Evolutionary conservation across 2,329 filamentous ascomycete species (phyloP), one percentile per base, ranked within the genome.

Genomic region (Aspergillus ruber): DNA sequence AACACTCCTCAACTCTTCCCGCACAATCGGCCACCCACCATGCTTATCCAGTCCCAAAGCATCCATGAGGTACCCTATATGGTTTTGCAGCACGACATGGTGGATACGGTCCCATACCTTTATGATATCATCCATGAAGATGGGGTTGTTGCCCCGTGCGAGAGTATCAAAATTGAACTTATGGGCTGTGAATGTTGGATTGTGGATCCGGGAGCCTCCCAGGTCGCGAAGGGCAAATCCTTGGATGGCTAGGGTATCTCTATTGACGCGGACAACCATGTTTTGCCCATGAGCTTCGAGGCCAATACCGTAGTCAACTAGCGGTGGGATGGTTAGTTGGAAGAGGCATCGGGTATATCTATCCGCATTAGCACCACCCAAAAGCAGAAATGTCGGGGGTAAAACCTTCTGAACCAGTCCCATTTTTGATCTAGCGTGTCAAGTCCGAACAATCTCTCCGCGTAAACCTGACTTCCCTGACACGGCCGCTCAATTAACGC

Each of bases 31-130:
- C 52, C 50, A 54, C 41, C 52, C 52, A 13, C 48, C 52, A 48
- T 48, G 18, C 6, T 39, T n/a, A 13, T 52, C 50, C n/a, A 54
- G 29, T 0, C 41, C 47, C 25, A 54, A 32, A 13, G 49, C 49
- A 29, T 43, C 43, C 4, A 54, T 8, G 4, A 54, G 32, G 18
- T 45, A 40, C 10, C 47, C 50, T 13, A 54, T 21, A 36, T 54
- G 47, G 41, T 49, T 48, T 41, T 54, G 52, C 10, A 54, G 23
- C 3, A 54, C 29, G 2, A 45, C 23, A 39, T 52, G 52, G 21
- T 54, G 50, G 4, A 54, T 48, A 32, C 50, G 47, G 17, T 40
- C 44, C 50, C 52, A 54, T 9, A 54, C 50, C 15, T 48, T 29
- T 3, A 3, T 6, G 13, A 52, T 10, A n/a, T 54, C 40, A 21